Base-by-base conservation (phyloP, 176 grass and related monocot species). In the Carex myosuroides region DNA sequence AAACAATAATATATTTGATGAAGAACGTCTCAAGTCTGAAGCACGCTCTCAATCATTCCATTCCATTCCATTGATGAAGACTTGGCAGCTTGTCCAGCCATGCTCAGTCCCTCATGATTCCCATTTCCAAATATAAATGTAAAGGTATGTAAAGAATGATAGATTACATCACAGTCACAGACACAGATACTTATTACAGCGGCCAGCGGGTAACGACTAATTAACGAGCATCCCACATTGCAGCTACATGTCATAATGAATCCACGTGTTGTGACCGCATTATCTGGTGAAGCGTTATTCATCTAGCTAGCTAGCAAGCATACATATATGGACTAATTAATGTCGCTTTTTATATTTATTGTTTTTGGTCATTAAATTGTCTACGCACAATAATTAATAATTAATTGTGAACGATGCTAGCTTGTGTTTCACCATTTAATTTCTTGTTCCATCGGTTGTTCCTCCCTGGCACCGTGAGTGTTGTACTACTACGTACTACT, bases 31-130 rank as follows among this genome's bases (percentile, higher is more conserved):
- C 58, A 64, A 81, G 26, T 64, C 58, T 44, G 35, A 64, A 81
- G 35, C 79, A 81, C 58, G 79, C 79, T 64, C 32, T 63, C 58
- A 81, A 81, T 81, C 46, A 46, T 46, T 46, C 44, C 44, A 46
- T 50, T 39, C 37, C 6, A 81, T 63, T 60, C 26, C 76, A 79
- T 79, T 55, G 53, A 79, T 79, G 76, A 35, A 79, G 74, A 78
- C 46, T 22, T 12, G 46, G 10, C 46, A 50, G 46, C 46, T 50
- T 57, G 13, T 79, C 50, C 32, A 10, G 18, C 53, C 72, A 54
- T 1, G 1, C 24, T 62, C 35, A 6, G 30, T 21, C 33, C 2
- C 4, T 81, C 79, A 64, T 81, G 35, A 64, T 81, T 80, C 57
- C 77, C 33, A 46, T 26, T 26, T 24, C 24, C 24, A 24, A 24